Conservation (phyloP, 2,329 filamentous ascomycete species). For the Fusarium falciforme region DNA sequence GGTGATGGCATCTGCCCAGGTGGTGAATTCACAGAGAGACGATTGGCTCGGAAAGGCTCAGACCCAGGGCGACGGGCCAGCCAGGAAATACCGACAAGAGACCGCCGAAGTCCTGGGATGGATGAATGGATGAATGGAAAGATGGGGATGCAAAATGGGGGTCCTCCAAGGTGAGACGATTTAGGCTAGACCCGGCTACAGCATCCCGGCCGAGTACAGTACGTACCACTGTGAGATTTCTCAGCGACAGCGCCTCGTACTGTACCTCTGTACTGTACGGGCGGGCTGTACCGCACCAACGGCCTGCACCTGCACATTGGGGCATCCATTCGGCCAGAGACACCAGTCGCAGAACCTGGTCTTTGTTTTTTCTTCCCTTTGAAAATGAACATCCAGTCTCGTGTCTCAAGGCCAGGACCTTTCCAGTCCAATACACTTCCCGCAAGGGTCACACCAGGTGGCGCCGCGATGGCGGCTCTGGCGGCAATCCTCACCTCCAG, state of each 20-base stretch:
- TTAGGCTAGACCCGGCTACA: slow-evolving; percentile 39
- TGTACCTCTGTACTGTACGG: not conserved
- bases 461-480: slow-evolving; percentile 36
- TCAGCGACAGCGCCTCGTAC: not conserved
- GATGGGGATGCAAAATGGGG: slow-evolving; percentile 14
- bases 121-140: slow-evolving; percentile 22
- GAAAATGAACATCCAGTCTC: slow-evolving; percentile 12
- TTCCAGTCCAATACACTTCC: slow-evolving; percentile 26
- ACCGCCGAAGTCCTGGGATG: not conserved
- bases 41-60: slow-evolving; percentile 7
- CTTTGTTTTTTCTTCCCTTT: not conserved
- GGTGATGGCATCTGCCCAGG: not conserved
- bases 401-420: slow-evolving; percentile 15
- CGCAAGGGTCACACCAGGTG: slow-evolving; percentile 19
- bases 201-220: slow-evolving; percentile 27
- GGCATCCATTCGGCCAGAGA: slow-evolving; percentile 1
- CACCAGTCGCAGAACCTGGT: slow-evolving; percentile 25
- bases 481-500: slow-evolving; percentile 28
- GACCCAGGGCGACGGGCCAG: not conserved
- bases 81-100: not conserved
- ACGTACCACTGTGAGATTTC: slow-evolving; percentile 1
- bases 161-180: slow-evolving; percentile 41
- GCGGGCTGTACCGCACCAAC: not conserved
- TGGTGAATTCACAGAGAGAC: not conserved
- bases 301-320: not conserved